Evolutionary conservation across 805 yeast genomes (phyloP).

Genomic region (Candida ulmi): DNA sequence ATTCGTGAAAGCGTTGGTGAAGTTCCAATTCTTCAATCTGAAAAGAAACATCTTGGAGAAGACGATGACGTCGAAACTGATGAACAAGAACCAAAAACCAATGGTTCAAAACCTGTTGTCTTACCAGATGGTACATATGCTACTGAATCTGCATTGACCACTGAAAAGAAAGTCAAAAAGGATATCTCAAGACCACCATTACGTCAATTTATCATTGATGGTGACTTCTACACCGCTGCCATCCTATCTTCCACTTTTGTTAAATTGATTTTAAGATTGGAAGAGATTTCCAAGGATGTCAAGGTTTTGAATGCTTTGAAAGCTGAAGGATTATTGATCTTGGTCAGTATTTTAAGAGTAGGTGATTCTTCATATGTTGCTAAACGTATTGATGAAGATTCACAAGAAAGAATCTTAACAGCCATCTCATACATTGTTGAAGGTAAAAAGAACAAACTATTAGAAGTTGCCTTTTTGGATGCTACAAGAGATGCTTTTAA

Average conservation of each 20-base stretch:
- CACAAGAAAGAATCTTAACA: conserved; percentile 89
- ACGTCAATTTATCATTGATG: conserved; percentile 74
- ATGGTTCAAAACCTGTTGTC: conserved; percentile 65
- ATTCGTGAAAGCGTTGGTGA: conserved; percentile 83
- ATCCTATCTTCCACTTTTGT: conserved; percentile 84
- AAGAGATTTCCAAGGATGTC: conserved; percentile 47
- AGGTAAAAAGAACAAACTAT: conserved; percentile 41
- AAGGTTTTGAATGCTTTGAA: conserved; percentile 72
- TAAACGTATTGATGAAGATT: conserved; percentile 89
- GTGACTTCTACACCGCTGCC: conserved; percentile 88
- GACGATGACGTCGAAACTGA: conserved; percentile 30
- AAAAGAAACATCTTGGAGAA: conserved; percentile 40
- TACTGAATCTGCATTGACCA: conserved; percentile 77
- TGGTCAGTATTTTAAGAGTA: conserved; percentile 87
- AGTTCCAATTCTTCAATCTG: conserved; percentile 80
- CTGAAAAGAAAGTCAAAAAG: conserved; percentile 32
- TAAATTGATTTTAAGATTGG: conserved; percentile 76
- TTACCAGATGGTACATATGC: conserved; percentile 99
- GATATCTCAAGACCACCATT: conserved; percentile 58
- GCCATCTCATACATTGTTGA: conserved; percentile 77
- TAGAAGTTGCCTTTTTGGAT: conserved; percentile 71
- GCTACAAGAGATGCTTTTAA: conserved; percentile 85
- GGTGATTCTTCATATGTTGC: conserved; percentile 70
- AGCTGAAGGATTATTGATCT: conserved; percentile 89
- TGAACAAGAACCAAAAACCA: conserved; percentile 23